Conservation (phyloP, 75 land plant species). For the Larix kaempferi region DNA sequence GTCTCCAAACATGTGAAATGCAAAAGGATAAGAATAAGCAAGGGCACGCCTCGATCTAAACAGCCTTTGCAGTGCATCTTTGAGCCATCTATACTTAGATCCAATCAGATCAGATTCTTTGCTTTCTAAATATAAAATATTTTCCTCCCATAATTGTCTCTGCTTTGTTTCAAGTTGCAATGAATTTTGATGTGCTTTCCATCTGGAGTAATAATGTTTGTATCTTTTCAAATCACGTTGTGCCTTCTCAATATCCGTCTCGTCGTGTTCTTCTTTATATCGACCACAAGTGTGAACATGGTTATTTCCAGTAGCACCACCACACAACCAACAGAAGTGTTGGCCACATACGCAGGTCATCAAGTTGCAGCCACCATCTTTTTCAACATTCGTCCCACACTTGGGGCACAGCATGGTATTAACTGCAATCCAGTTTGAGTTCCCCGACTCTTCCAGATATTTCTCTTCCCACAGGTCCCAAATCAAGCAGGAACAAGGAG, state of each 20-base stretch:
- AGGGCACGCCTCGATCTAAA: conserved; percentile 78
- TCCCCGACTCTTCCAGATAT: conserved; percentile 78
- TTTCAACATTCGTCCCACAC: conserved; percentile 74
- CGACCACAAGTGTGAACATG: conserved; percentile 93
- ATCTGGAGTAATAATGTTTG: conserved; percentile 81
- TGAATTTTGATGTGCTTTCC: conserved; percentile 86
- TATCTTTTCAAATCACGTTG: conserved; percentile 69
- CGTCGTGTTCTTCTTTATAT: conserved; percentile 55
- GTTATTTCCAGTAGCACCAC: conserved; percentile 72
- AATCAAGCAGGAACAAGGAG: conserved; percentile 81
- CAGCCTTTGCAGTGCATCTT: conserved; percentile 61
- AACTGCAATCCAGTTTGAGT: conserved; percentile 59
- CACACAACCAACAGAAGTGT: conserved; percentile 92
- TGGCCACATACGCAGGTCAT: conserved; percentile 78
- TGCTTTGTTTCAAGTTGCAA: conserved; percentile 74
- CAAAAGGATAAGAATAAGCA: conserved; percentile 86
- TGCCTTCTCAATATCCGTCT: conserved; percentile 58
- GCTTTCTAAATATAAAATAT: conserved; percentile 53
- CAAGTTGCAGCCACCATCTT: conserved; percentile 82
- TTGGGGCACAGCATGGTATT: conserved; percentile 83
- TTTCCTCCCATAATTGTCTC: conserved; percentile 50
- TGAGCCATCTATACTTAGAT: conserved; percentile 90
- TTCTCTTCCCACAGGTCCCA: conserved; percentile 84
- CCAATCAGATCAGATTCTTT: conserved; percentile 56
- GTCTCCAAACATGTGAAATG: conserved; percentile 65